Conservation (phyloP, 2,329 filamentous ascomycete species). For the Fusarium albidum region DNA sequence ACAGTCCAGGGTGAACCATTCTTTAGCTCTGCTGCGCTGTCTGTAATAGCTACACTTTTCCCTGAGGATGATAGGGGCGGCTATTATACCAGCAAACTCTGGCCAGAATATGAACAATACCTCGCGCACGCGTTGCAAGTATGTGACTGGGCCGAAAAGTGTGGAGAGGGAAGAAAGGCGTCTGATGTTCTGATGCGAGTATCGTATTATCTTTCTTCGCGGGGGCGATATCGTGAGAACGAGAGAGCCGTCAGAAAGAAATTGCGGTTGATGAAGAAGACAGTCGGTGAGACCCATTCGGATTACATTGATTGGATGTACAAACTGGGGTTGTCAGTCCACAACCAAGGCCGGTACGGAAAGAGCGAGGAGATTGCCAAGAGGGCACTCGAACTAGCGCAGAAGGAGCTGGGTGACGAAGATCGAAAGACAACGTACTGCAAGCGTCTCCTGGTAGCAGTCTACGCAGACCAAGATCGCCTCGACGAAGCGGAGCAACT, state of each 20-base stretch:
- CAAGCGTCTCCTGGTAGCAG: not conserved
- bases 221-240: conserved; percentile 27
- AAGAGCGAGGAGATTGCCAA: not conserved
- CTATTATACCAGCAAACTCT: conserved; percentile 9
- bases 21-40: conserved; percentile 37
- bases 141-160: conserved; percentile 35
- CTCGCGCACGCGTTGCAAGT: conserved; percentile 40
- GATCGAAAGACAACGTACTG: not conserved
- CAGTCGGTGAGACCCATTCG: not conserved
- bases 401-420: not conserved
- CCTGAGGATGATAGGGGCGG: too few relatives aligned
- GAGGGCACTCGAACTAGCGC: not conserved
- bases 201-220: conserved; percentile 31
- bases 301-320: not conserved
- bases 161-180: conserved; percentile 20
- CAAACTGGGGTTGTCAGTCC: not conserved
- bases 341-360: accelerated
- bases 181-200: conserved; percentile 23
- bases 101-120: conserved; percentile 39
- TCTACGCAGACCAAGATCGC: not conserved
- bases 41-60: conserved; percentile 34
- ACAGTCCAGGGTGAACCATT: conserved; percentile 4
- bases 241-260: accelerated
- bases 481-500: not conserved
- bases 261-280: not conserved